Percentiles rank a stretch among this genome's conserved stretches.
phyloP scores from a whole-genome alignment of 2,329 filamentous ascomycete genomes.

The Botrytis porri region DNA sequence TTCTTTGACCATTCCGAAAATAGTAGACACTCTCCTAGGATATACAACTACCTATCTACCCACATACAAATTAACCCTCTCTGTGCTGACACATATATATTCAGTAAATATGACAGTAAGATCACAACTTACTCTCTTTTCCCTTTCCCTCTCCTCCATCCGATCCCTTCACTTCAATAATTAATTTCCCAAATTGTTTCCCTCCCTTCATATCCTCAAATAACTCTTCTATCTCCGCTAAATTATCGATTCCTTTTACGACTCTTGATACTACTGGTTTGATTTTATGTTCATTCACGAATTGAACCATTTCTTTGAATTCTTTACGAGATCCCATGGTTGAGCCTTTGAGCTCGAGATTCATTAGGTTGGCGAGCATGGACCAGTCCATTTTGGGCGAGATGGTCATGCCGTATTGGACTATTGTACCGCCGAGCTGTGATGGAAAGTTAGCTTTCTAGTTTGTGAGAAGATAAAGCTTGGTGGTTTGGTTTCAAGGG shows the following conservation, averaged over 20 bases:
- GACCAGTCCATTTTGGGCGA: conserved; percentile 80
- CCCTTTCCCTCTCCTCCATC: conserved; percentile 4
- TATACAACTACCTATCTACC: not conserved
- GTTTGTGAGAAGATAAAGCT: not conserved
- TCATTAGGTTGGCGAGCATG: conserved; percentile 81
- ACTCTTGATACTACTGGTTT: conserved; percentile 74
- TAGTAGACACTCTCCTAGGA: not conserved
- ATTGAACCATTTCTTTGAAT: conserved; percentile 86
- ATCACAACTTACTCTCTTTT: conserved; percentile 5
- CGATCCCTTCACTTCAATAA: conserved; percentile 61
- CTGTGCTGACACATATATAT: not conserved
- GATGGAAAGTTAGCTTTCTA: not conserved
- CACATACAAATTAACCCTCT: not conserved
- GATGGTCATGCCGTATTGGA: conserved; percentile 88
- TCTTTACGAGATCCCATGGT: conserved; percentile 92
- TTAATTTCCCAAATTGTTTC: conserved; percentile 88
- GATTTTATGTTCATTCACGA: conserved; percentile 71
- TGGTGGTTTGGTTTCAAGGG: not conserved
- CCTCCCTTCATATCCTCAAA: conserved; percentile 88
- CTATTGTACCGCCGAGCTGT: conserved; percentile 74
- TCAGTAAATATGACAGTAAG: too few species aligned
- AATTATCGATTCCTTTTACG: conserved; percentile 68
- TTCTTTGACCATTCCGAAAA: not conserved
- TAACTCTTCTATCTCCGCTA: conserved; percentile 74
- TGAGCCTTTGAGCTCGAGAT: conserved; percentile 79